These are phyloP conservation scores for Escovopsis weberi DNA, from an alignment of 2,329 filamentous ascomycete species.

Conservation along the genomic window DNA sequence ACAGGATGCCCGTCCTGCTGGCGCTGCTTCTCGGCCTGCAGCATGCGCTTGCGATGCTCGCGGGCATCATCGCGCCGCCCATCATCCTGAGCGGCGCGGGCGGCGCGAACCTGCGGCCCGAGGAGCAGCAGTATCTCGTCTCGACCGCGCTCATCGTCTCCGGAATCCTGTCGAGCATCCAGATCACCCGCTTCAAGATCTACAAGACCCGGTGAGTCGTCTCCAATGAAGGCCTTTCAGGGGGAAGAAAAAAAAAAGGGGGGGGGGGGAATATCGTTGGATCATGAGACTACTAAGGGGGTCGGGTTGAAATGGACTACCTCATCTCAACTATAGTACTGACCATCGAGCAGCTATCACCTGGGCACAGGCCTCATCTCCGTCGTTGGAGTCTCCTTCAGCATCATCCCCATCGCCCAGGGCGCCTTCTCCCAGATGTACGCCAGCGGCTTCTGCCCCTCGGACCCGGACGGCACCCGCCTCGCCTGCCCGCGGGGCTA, in stretches of 20 bases:
- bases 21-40: conserved; percentile 65
- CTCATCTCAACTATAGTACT: too few species aligned
- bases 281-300: too few species aligned
- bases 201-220: conserved; percentile 40
- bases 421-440: conserved; percentile 70
- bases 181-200: conserved; percentile 66
- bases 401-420: conserved; percentile 28
- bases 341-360: conserved; percentile 41
- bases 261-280: too few species aligned
- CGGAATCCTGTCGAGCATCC: conserved; percentile 57
- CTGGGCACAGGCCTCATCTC: conserved; percentile 68
- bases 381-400: conserved; percentile 47
- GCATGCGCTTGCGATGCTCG: conserved; percentile 64
- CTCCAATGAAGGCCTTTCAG: neutral
- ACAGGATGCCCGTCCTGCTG: conserved; percentile 60
- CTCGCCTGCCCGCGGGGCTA: conserved; percentile 66
- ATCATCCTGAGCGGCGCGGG: conserved; percentile 50
- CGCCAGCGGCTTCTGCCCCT: conserved; percentile 50
- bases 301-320: too few species aligned
- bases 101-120: conserved; percentile 47
- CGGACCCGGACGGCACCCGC: conserved; percentile 44
- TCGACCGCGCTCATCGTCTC: conserved; percentile 68
- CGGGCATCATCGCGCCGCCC: conserved; percentile 63
- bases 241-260: neutral
- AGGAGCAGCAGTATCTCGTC: conserved; percentile 60